phyloP scores from a whole-genome alignment of 2,329 filamentous ascomycete genomes.

The Byssochlamys sp. region DNA sequence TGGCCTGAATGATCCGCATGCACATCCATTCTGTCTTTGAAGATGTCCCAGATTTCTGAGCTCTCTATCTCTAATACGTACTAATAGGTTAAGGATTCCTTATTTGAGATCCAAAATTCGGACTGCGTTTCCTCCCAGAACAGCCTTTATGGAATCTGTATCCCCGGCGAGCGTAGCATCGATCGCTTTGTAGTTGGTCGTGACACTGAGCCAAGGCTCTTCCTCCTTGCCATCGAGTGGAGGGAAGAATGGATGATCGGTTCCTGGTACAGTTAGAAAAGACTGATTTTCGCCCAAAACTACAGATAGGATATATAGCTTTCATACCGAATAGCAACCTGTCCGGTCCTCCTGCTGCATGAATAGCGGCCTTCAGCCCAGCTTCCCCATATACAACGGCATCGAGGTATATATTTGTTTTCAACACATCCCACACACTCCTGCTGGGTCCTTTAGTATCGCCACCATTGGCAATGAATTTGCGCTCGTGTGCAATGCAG shows the following conservation, averaged over 20 bases:
- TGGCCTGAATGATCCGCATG: no score
- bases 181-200: slow-evolving; percentile 39
- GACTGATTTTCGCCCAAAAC: background rate
- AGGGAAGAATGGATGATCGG: slow-evolving; percentile 39
- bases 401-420: slow-evolving; percentile 75
- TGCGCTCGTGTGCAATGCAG: slow-evolving; percentile 72
- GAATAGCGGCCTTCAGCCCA: slow-evolving; percentile 64
- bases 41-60: no score
- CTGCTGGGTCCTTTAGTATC: slow-evolving; percentile 51
- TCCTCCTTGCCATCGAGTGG: slow-evolving; percentile 25
- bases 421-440: slow-evolving; percentile 55
- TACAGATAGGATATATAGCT: background rate
- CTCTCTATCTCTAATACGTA: background rate
- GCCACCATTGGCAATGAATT: slow-evolving; percentile 56
- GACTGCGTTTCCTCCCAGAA: slow-evolving; percentile 38
- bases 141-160: slow-evolving; percentile 20
- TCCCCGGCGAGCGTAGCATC: slow-evolving; percentile 25
- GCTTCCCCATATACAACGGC: slow-evolving; percentile 50
- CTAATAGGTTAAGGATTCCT: background rate
- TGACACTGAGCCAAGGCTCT: slow-evolving; percentile 38
- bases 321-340: slow-evolving; percentile 33
- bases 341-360: slow-evolving; percentile 46
- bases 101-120: slow-evolving; percentile 31
- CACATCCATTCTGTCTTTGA: no score
- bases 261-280: slow-evolving; percentile 18